Evolutionary conservation across 2,329 filamentous ascomycete species (phyloP).

Genomic region (Ophiocordyceps sinensis): DNA sequence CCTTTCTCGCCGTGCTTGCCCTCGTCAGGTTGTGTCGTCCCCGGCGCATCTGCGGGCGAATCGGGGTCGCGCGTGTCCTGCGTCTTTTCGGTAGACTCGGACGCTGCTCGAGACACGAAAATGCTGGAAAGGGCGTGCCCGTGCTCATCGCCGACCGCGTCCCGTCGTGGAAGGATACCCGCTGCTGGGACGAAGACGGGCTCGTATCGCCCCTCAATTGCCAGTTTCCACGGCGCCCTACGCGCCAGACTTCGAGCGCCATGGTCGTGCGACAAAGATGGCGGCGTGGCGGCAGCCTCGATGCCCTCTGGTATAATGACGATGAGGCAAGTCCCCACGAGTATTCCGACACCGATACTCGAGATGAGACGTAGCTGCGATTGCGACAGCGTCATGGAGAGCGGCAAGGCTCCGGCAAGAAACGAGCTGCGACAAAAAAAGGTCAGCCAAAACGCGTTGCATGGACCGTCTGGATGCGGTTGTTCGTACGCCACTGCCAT

Average conservation of each 20-base stretch:
- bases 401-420: slow-evolving; percentile 75
- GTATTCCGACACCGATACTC: slow-evolving; percentile 80
- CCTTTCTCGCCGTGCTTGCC: slow-evolving; percentile 18
- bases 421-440: slow-evolving; percentile 56
- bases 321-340: slow-evolving; percentile 89
- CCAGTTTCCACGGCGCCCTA: slow-evolving; percentile 16
- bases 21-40: slow-evolving; percentile 6
- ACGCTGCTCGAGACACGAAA: background rate
- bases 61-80: background rate
- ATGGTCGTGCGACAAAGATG: slow-evolving; percentile 23
- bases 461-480: background rate
- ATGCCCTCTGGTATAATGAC: slow-evolving; percentile 97
- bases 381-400: slow-evolving; percentile 76
- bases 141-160: background rate
- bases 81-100: background rate
- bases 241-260: slow-evolving; percentile 16
- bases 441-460: background rate
- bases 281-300: slow-evolving; percentile 63
- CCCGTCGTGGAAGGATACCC: background rate
- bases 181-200: slow-evolving; percentile 1
- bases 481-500: slow-evolving; percentile 43
- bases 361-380: slow-evolving; percentile 82
- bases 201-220: slow-evolving; percentile 10
- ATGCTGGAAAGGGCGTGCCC: background rate
- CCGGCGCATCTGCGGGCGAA: slow-evolving; percentile 1